Percentiles rank a stretch among this genome's conserved stretches.
Evolutionary conservation across 2,329 filamentous ascomycete genomes (phyloP).

Genomic region (Microcyclospora tardicrescens): DNA sequence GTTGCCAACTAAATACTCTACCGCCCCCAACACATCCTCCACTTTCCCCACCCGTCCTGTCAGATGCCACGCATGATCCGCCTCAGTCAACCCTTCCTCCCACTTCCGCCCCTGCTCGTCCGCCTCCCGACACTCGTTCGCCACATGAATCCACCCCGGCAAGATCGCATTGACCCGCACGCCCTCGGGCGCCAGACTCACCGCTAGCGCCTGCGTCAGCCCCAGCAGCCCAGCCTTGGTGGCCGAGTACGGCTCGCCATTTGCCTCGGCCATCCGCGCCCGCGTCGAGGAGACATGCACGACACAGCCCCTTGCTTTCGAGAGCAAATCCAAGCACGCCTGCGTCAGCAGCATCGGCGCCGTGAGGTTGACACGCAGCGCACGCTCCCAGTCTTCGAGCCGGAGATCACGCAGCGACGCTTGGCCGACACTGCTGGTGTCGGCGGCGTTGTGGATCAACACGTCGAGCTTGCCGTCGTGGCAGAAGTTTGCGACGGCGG

Average conservation of each 20-base stretch:
- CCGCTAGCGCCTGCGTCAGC: conserved; percentile 36
- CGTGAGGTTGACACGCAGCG: conserved; percentile 28
- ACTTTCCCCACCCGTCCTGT: conserved; percentile 38
- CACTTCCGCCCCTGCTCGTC: conserved; percentile 30
- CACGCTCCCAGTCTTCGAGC: conserved; percentile 27
- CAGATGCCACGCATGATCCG: conserved; percentile 38
- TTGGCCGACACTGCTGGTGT: conserved; percentile 24
- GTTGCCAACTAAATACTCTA: conserved; percentile 25
- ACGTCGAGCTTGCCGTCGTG: conserved; percentile 24
- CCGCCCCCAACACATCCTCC: conserved; percentile 32
- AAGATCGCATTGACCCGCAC: conserved; percentile 38
- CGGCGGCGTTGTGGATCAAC: conserved; percentile 32
- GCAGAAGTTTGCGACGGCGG: conserved; percentile 23
- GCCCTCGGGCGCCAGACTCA: conserved; percentile 30
- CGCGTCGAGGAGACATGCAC: conserved; percentile 40
- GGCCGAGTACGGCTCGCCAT: conserved; percentile 39
- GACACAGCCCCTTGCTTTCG: conserved; percentile 7
- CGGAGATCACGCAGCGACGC: conserved; percentile 19
- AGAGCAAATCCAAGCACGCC: conserved; percentile 11
- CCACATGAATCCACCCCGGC: conserved; percentile 41
- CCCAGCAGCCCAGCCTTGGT: conserved; percentile 40
- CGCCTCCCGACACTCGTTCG: conserved; percentile 28
- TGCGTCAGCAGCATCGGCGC: conserved; percentile 21
- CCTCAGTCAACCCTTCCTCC: conserved; percentile 34
- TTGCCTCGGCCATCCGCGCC: conserved; percentile 35